Base-by-base conservation (phyloP, 2,329 filamentous ascomycete genomes). In the Pseudofabraea citricarpa region DNA sequence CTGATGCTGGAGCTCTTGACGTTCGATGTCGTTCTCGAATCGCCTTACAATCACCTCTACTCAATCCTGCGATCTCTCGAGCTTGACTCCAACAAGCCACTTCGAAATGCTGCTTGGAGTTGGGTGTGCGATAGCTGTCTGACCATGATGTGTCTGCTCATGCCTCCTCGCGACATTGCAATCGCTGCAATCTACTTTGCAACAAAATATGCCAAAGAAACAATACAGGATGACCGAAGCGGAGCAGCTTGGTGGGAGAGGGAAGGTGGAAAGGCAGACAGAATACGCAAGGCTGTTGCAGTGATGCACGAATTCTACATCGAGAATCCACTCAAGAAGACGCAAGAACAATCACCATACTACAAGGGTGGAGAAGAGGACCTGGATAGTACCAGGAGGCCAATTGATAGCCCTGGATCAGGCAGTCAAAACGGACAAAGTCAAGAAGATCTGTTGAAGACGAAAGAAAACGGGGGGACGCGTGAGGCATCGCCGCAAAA, bases 81-180 rank as follows among this genome's bases (percentile, higher is more conserved):
- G 19, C 73, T 90, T 18, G 81, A 87, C 46, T 83, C 91, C 57
- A 87, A 94, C 66, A 91, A 91, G 65, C 71, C 76, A 43, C 68
- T 97, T 22, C 80, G 91, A 43, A 90, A 95, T 64, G 81, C 87
- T 0, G 86, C 89, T 1, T 97, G 93, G 90, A 85, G 89, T 0
- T 97, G 96, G 58, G 81, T 95, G 50, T 96, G 94, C 61, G 93
- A 98, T 65, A 86, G 85, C 16, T 87, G 83, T 52, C 79, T 91
- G 47, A 97, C 91, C 1, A 79, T 84, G 31, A 73, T 97, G 38
- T 94, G 90, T 47, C 75, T 98, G 3, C 73, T 94, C 22, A 85
- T 90, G 63, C 80, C 81, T 16, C 80, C 89, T 13, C 79, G 82
- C 31, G 87, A 89, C 29, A 87, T 97, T 41, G 90, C 91, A 13